Evolutionary conservation across 768 basidiomycete species (phyloP).

Genomic region (Tricholomella constricta): DNA sequence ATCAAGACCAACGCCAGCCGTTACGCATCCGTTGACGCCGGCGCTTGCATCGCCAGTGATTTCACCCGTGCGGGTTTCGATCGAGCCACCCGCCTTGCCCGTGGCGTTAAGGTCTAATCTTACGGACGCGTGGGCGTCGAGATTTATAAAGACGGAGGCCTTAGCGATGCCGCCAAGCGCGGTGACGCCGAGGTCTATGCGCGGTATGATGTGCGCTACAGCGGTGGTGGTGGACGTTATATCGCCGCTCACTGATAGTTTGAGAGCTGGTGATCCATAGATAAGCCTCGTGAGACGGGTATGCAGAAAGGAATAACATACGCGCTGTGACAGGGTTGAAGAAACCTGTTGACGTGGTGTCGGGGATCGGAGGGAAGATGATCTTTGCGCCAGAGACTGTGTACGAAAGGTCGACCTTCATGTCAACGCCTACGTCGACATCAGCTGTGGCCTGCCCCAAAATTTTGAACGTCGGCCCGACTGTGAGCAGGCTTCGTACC

Average conservation of each 20-base stretch:
- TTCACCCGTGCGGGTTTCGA: neutral
- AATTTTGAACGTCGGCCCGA: conserved; percentile 50
- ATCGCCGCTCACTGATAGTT: conserved; percentile 33
- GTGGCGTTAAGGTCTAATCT: neutral
- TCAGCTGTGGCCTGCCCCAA: conserved; percentile 34
- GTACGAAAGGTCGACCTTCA: conserved; percentile 44
- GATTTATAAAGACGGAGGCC: conserved; percentile 32
- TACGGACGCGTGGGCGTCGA: conserved; percentile 19
- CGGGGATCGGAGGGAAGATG: neutral
- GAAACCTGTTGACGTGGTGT: neutral
- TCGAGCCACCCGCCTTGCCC: neutral
- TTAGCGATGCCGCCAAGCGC: conserved; percentile 29
- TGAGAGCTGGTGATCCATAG: conserved; percentile 22
- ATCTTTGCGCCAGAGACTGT: neutral
- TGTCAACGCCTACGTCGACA: conserved; percentile 37
- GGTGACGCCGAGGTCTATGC: conserved; percentile 34
- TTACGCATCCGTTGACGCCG: neutral
- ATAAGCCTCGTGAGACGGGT: neutral
- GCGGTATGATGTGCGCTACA: conserved; percentile 39
- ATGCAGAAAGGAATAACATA: neutral
- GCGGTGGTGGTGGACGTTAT: conserved; percentile 28
- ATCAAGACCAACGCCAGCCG: neutral
- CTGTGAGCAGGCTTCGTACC: conserved; percentile 37
- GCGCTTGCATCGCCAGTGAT: neutral
- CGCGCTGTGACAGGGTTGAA: neutral